Evolutionary conservation across 805 yeast species (phyloP).

Genomic region (Kodamaea neixiangensis): DNA sequence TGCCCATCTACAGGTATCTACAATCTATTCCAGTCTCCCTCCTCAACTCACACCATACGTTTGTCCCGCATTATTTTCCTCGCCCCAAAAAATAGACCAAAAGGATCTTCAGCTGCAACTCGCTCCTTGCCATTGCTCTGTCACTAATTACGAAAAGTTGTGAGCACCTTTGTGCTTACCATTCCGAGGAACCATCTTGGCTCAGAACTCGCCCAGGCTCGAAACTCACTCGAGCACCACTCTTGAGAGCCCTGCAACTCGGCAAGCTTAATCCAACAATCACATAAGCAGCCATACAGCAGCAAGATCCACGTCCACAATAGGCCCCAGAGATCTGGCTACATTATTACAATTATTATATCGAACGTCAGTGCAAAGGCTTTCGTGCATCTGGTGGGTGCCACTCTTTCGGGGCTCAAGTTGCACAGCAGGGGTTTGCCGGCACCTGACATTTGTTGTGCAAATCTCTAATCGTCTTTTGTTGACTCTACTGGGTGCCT

Average conservation of each 20-base stretch:
- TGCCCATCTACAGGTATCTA: no score
- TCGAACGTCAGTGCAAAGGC: not conserved
- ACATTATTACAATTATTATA: no score
- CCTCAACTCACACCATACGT: no score
- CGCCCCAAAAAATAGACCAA: not conserved
- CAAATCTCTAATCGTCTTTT: no score
- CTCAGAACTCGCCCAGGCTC: no score
- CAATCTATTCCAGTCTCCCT: no score
- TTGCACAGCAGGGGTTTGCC: not conserved
- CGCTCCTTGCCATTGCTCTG: not conserved
- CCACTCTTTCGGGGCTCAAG: not conserved
- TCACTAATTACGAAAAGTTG: not conserved
- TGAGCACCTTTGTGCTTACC: not conserved
- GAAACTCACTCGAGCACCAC: no score
- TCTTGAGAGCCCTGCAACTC: not conserved
- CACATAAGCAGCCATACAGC: not conserved
- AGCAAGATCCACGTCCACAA: no score
- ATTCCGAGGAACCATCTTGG: not conserved
- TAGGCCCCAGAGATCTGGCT: not conserved
- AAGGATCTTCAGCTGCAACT: slow-evolving; percentile 1
- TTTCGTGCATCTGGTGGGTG: not conserved
- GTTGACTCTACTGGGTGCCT: no score
- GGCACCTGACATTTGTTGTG: no score
- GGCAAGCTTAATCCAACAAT: not conserved
- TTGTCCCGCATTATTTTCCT: no score